A percentile compares a stretch with the other conserved stretches of the same genome.
These are phyloP conservation scores for Lodderomyces metapsilosis DNA, from an alignment of 1,139 yeast genomes.

Conservation along the genomic window DNA sequence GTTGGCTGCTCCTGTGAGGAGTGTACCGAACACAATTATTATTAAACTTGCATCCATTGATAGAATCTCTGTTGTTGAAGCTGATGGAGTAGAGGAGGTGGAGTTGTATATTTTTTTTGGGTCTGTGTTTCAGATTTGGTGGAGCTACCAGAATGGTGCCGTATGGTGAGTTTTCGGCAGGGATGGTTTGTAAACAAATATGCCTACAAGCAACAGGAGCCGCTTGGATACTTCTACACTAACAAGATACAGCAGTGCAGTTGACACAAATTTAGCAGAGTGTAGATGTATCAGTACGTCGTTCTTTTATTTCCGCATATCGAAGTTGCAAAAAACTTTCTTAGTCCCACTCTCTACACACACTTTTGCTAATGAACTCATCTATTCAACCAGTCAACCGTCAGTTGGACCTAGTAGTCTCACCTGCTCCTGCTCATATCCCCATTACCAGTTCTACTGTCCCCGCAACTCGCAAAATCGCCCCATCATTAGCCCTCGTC, in stretches of 20 bases:
- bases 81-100: neutral
- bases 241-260: too few species aligned
- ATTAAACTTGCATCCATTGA: constrained; percentile 14
- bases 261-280: too few species aligned
- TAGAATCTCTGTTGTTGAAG: too few species aligned
- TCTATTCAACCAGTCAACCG: neutral
- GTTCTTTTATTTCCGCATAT: neutral
- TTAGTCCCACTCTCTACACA: neutral
- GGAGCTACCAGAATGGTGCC: too few species aligned
- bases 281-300: too few species aligned
- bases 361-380: constrained; percentile 1
- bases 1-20: constrained; percentile 71
- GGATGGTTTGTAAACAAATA: too few species aligned
- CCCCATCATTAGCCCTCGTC: constrained; percentile 2
- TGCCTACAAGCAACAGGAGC: too few species aligned
- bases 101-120: too few species aligned
- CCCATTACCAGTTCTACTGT: neutral
- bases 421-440: neutral
- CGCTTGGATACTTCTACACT: too few species aligned
- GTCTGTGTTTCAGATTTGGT: neutral
- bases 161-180: too few species aligned
- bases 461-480: constrained; percentile 4
- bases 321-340: neutral
- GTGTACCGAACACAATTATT: constrained; percentile 47
- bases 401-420: neutral